phyloP scores from a whole-genome alignment of 2,329 filamentous ascomycete genomes.

The Pseudocercospora pini-densiflorae region DNA sequence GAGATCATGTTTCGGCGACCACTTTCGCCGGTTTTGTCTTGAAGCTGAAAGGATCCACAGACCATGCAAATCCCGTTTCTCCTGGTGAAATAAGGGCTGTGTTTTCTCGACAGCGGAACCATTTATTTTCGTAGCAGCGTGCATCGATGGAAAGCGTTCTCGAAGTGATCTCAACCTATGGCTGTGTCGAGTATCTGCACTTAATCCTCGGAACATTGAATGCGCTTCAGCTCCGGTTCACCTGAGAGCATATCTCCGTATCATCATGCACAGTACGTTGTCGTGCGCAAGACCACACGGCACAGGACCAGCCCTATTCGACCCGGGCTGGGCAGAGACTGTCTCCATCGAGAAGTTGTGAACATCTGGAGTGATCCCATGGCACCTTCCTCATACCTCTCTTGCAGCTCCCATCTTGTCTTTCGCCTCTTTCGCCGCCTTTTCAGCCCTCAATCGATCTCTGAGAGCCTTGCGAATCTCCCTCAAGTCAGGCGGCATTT shows the following conservation, averaged over 20 bases:
- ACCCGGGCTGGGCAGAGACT: not conserved
- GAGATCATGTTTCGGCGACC: not conserved
- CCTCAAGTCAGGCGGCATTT: slow-evolving; percentile 85
- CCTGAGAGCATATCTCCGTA: not conserved
- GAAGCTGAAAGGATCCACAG: not conserved
- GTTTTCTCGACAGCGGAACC: not conserved
- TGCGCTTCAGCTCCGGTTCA: not conserved
- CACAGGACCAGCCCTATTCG: not conserved
- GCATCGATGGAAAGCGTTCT: not conserved
- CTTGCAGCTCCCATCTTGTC: slow-evolving; percentile 11
- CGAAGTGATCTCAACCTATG: not conserved
- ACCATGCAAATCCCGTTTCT: not conserved
- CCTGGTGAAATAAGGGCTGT: not conserved
- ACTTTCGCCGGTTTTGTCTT: not conserved
- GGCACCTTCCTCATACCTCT: slow-evolving; percentile 4
- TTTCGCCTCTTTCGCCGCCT: slow-evolving; percentile 47
- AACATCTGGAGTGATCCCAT: not conserved
- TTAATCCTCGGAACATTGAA: not conserved
- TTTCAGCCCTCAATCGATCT: slow-evolving; percentile 69
- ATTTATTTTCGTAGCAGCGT: not conserved
- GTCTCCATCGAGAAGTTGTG: not conserved
- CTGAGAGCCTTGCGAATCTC: slow-evolving; percentile 72
- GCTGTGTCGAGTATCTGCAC: not conserved
- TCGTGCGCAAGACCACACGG: not conserved
- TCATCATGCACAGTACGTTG: not conserved